These are phyloP conservation scores for Xanthoceras sorbifolium DNA, from an alignment of 345 rosid species.

Conservation along the genomic window DNA sequence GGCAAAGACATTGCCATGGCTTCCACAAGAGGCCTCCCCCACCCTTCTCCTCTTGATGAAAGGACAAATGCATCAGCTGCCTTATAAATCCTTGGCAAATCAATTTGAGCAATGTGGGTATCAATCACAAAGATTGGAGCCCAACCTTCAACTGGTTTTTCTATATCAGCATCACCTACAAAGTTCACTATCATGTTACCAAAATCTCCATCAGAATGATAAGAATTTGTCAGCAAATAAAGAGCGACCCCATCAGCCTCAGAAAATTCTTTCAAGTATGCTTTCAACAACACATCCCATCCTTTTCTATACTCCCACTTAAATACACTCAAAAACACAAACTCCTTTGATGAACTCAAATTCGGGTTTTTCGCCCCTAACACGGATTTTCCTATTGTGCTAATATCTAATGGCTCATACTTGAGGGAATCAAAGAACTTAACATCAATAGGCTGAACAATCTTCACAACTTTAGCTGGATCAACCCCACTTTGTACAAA, in stretches of 20 bases:
- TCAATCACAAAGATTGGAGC: slow-evolving; percentile 61
- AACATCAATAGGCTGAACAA: slow-evolving; percentile 82
- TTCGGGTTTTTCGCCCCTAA: slow-evolving; percentile 37
- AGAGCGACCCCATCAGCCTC: slow-evolving; percentile 52
- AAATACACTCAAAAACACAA: slow-evolving; percentile 82
- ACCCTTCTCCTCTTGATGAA: slow-evolving; percentile 89
- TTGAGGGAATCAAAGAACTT: slow-evolving; percentile 62
- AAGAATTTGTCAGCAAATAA: slow-evolving; percentile 73
- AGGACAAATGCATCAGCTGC: slow-evolving; percentile 81
- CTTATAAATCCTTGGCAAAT: slow-evolving; percentile 70
- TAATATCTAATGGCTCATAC: slow-evolving; percentile 54
- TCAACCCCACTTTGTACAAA: slow-evolving; percentile 77
- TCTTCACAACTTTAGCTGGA: slow-evolving; percentile 69
- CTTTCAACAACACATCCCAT: slow-evolving; percentile 81
- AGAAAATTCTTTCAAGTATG: slow-evolving; percentile 71
- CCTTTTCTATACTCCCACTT: slow-evolving; percentile 93
- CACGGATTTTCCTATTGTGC: slow-evolving; percentile 40
- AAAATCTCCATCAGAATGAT: slow-evolving; percentile 64
- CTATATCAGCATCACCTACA: slow-evolving; percentile 43
- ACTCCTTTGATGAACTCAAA: slow-evolving; percentile 32
- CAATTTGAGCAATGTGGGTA: slow-evolving; percentile 65
- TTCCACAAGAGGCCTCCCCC: slow-evolving; percentile 82
- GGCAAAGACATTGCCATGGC: slow-evolving; percentile 94
- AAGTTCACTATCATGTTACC: slow-evolving; percentile 73
- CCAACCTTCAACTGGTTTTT: slow-evolving; percentile 50